Percentiles rank a stretch among this genome's conserved stretches.
Conservation (phyloP, 805 yeast species). For the Wickerhamiella lipophila region DNA sequence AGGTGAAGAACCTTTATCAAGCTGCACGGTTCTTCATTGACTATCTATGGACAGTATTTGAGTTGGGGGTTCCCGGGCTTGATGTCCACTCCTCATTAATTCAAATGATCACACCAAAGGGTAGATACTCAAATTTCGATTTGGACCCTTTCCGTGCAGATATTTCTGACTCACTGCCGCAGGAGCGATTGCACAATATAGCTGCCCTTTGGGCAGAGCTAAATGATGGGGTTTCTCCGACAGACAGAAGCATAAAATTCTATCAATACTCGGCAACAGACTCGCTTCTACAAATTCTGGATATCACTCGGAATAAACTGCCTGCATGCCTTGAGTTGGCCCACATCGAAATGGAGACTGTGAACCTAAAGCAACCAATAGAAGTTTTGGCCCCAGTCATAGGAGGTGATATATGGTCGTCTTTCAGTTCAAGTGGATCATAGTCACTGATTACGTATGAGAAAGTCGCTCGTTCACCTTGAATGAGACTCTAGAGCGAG, state of each 20-base stretch:
- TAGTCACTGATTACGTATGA: background rate
- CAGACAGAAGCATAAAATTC: background rate
- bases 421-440: background rate
- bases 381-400: background rate
- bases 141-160: conserved; percentile 1
- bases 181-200: background rate
- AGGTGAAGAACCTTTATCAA: background rate
- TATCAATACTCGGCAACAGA: background rate
- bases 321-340: background rate
- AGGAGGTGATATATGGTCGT: background rate
- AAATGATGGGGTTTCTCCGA: background rate
- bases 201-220: background rate
- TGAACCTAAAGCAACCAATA: background rate
- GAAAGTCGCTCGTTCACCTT: too few relatives aligned
- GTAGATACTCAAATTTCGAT: background rate
- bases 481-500: too few relatives aligned
- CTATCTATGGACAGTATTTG: background rate
- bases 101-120: background rate
- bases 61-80: background rate
- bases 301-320: background rate
- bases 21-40: background rate
- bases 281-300: background rate
- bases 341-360: background rate
- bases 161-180: background rate
- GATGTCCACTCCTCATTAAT: background rate